Evolutionary conservation across 1,284 basidiomycete genomes (phyloP).

Genomic region (Gymnopus androsaceus): DNA sequence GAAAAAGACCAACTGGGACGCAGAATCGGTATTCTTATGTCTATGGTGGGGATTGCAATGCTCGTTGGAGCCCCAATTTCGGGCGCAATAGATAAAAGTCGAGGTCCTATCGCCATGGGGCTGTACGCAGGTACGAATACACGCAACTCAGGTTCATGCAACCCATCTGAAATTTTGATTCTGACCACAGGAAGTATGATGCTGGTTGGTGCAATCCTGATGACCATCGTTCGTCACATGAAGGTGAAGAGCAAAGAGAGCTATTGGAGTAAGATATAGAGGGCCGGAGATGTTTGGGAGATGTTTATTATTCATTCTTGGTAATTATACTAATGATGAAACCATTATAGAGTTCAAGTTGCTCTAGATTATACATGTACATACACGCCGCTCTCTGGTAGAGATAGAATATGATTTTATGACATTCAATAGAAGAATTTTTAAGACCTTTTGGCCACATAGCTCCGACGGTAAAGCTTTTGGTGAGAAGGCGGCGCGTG

Average conservation of each 20-base stretch:
- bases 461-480: too few relatives aligned
- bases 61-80: conserved; percentile 64
- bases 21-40: conserved; percentile 65
- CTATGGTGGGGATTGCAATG: conserved; percentile 39
- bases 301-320: too few relatives aligned
- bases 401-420: too few relatives aligned
- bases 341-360: too few relatives aligned
- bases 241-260: conserved; percentile 1
- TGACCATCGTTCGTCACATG: conserved; percentile 10
- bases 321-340: too few relatives aligned
- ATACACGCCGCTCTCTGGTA: too few relatives aligned
- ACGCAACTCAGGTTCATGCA: neutral
- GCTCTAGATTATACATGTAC: too few relatives aligned
- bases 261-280: conserved; percentile 6
- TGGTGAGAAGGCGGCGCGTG: too few relatives aligned
- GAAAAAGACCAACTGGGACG: conserved; percentile 60
- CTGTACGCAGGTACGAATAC: conserved; percentile 54
- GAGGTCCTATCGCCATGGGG: conserved; percentile 55
- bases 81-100: conserved; percentile 59
- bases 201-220: conserved; percentile 7
- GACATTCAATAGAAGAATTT: too few relatives aligned
- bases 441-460: too few relatives aligned
- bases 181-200: conserved; percentile 10
- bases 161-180: neutral
- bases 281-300: neutral